Evolutionary conservation across 106 monocot genomes (phyloP), one percentile per base, ranked within the genome.

Genomic region (Dactylorhiza incarnata): DNA sequence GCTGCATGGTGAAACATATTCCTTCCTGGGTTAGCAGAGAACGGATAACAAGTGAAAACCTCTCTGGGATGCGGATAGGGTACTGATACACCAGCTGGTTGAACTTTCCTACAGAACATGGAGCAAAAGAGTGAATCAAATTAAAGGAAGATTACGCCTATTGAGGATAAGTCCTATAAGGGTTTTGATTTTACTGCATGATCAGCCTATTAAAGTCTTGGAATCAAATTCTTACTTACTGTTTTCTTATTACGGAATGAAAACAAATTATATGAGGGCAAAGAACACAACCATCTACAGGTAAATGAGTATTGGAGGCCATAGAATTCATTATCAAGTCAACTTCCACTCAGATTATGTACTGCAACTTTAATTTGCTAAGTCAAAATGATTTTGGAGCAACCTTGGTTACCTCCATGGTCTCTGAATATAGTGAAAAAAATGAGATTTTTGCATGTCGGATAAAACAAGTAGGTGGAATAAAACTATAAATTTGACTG

Each of bases 71-170:
- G 25, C 97, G 91, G 68, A 99, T 99, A 5, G 97, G 94, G 49
- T 91, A 99, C 69, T 99, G 87, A 83, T 99, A 99, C 43, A 99
- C 94, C 48, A 99, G 94, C 73, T 99, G 97, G 84, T 99, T 99
- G 69, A 99, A 99, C 82, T 99, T 99, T 54, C 97, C 97, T 99
- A 83, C 76, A 76, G 65, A 70, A 78, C 52, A 46, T 24, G 9
- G 13, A 76, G 76, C 49, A 76, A 5, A 65, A 29, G 12, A 29
- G 65, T 26, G 4, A 59, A n/a, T 22, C 58, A 59, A 59, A 59
- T 20, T 59, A 19, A 59, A 59, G 9, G 9, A 59, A 59, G 20
- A 59, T 59, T 20, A 59, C 8, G 22, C 58, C 19, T 19, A 22
- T 9, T 19, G 22, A 8, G 17, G 58, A 59, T 22, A 1, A n/a